phyloP scores from a whole-genome alignment of 2,329 filamentous ascomycete species.

The Pseudogymnoascus sp. region DNA sequence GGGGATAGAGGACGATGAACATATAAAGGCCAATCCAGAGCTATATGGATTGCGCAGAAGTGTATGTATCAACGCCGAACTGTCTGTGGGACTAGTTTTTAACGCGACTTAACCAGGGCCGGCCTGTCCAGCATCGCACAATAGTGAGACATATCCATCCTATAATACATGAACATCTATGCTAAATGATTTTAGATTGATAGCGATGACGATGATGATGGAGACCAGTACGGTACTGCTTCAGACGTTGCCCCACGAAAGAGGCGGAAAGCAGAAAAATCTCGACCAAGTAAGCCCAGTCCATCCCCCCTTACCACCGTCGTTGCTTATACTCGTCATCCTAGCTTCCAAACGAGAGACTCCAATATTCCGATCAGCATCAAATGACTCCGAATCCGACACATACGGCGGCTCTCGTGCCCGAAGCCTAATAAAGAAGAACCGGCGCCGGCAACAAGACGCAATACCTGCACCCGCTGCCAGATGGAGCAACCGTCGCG shows the following conservation, averaged over 20 bases:
- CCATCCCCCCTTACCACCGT: conserved; percentile 14
- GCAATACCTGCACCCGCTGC: conserved; percentile 61
- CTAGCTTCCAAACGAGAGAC: conserved; percentile 56
- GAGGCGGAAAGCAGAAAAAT: conserved; percentile 60
- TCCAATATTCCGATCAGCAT: conserved; percentile 46
- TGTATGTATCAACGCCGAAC: conserved; percentile 48
- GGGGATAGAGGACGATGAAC: conserved; percentile 65
- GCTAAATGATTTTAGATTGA: conserved; percentile 41
- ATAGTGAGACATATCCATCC: conserved; percentile 40
- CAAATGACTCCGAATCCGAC: conserved; percentile 61
- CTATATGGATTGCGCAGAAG: conserved; percentile 91
- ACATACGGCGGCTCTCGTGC: conserved; percentile 72
- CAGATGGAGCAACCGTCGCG: conserved; percentile 82
- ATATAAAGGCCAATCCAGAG: conserved; percentile 85
- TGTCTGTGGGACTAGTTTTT: conserved; percentile 21
- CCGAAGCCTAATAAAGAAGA: conserved; percentile 65
- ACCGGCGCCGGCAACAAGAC: conserved; percentile 65
- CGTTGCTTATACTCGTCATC: conserved; percentile 17
- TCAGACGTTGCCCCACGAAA: conserved; percentile 62
- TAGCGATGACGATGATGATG: conserved; percentile 40
- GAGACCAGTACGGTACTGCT: conserved; percentile 58
- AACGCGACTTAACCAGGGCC: conserved; percentile 34
- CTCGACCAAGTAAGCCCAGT: conserved; percentile 51
- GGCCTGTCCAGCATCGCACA: conserved; percentile 46
- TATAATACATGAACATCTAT: conserved; percentile 13